Conservation (phyloP, 306 rosid species). For the Vigna reflexopilosa region DNA sequence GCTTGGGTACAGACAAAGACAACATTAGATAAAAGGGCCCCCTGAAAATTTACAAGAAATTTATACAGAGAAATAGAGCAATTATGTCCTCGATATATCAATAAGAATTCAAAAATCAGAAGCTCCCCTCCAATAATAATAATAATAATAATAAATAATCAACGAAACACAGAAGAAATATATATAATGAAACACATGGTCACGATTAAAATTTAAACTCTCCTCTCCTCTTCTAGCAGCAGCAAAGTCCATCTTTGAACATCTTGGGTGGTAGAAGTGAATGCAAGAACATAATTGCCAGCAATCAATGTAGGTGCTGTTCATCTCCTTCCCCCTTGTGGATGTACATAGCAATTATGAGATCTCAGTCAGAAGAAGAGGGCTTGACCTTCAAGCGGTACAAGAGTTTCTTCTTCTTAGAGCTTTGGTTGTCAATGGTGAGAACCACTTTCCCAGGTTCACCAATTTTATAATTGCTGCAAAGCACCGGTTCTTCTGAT, state of each 20-base stretch:
- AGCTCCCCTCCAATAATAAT: constrained; percentile 39
- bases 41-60: constrained; percentile 49
- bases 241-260: constrained; percentile 22
- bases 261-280: constrained; percentile 27
- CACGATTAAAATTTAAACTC: constrained; percentile 27
- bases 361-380: constrained; percentile 46
- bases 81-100: constrained; percentile 40
- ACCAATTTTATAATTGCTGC: constrained; percentile 55
- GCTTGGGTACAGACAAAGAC: constrained; percentile 36
- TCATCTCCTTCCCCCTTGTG: constrained; percentile 8
- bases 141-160: constrained; percentile 24
- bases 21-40: constrained; percentile 32
- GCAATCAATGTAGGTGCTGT: neutral
- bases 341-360: neutral
- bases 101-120: constrained; percentile 42
- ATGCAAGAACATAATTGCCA: neutral
- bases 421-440: constrained; percentile 63
- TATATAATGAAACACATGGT: constrained; percentile 19
- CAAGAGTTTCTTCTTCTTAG: constrained; percentile 82
- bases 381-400: constrained; percentile 73
- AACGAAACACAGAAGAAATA: constrained; percentile 2
- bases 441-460: constrained; percentile 80
- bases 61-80: constrained; percentile 39
- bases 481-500: constrained; percentile 59
- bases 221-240: constrained; percentile 35